Conservation (phyloP, 331 rosid genomes). For the Acacia concinna region DNA sequence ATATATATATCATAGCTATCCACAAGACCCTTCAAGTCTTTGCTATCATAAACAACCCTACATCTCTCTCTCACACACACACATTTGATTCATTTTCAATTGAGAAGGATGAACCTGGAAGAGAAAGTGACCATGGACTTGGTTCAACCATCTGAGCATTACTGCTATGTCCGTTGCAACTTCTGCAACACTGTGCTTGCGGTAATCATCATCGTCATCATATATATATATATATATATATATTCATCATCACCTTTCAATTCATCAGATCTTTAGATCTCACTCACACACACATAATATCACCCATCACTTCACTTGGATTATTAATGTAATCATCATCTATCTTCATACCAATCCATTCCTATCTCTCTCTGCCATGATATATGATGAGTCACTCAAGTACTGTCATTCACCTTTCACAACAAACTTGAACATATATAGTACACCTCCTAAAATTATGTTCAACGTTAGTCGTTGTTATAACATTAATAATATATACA, state of each 20-base stretch:
- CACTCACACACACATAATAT: background rate
- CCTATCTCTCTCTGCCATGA: background rate
- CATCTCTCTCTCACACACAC: too few species aligned
- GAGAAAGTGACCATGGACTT: constrained; percentile 77
- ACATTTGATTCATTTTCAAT: background rate
- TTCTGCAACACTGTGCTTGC: constrained; percentile 97
- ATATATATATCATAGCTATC: background rate
- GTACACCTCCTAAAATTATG: background rate
- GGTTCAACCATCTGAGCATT: constrained; percentile 75
- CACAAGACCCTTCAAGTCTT: background rate
- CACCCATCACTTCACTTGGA: background rate
- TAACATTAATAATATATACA: background rate
- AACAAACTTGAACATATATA: background rate
- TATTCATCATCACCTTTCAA: background rate
- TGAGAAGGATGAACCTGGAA: constrained; percentile 53
- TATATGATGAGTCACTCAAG: background rate
- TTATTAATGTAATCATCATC: background rate
- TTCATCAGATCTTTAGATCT: background rate
- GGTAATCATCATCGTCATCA: constrained; percentile 38
- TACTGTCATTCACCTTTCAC: constrained; percentile 8
- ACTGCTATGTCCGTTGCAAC: constrained; percentile 97
- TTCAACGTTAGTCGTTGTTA: background rate
- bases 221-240: background rate
- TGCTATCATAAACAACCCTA: constrained; percentile 19
- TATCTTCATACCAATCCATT: background rate